A percentile compares a stretch with the other conserved stretches of the same genome.
Conservation (phyloP, 2,329 filamentous ascomycete genomes). For the Fusarium udum region DNA sequence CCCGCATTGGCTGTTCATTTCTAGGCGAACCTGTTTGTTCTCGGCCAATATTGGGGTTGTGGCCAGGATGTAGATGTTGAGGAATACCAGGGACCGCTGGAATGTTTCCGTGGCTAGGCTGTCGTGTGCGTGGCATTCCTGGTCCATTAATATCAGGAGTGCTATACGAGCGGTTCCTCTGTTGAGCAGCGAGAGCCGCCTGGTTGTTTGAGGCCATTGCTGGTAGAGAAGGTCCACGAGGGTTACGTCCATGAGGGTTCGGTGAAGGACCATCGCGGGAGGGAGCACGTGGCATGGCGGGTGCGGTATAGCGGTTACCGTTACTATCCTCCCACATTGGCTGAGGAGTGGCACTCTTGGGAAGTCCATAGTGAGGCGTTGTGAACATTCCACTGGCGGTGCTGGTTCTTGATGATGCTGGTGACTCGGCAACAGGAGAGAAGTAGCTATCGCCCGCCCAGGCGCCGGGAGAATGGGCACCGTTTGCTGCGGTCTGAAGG, state of each 20-base stretch:
- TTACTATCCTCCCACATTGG: slow-evolving; percentile 78
- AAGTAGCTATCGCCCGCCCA: slow-evolving; percentile 87
- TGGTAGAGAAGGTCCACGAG: slow-evolving; percentile 82
- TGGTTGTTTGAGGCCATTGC: slow-evolving; percentile 70
- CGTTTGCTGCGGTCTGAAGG: slow-evolving; percentile 67
- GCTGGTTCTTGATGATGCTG: slow-evolving; percentile 78
- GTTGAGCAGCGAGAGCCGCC: slow-evolving; percentile 65
- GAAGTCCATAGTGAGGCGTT: slow-evolving; percentile 69
- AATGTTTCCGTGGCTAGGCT: slow-evolving; percentile 64
- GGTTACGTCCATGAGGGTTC: slow-evolving; percentile 71
- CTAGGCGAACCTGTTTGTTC: slow-evolving; percentile 85
- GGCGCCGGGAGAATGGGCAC: slow-evolving; percentile 67
- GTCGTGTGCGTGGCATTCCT: slow-evolving; percentile 65
- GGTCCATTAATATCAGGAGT: slow-evolving; percentile 90
- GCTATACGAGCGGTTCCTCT: slow-evolving; percentile 88
- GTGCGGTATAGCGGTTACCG: slow-evolving; percentile 86
- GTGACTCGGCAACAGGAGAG: slow-evolving; percentile 84
- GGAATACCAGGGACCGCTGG: slow-evolving; percentile 82
- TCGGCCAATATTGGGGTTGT: slow-evolving; percentile 73
- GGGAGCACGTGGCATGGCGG: slow-evolving; percentile 82
- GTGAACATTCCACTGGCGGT: slow-evolving; percentile 78
- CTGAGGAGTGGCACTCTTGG: slow-evolving; percentile 73
- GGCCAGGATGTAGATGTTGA: slow-evolving; percentile 69
- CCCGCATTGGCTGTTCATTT: slow-evolving; percentile 72
- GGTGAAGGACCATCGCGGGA: slow-evolving; percentile 78